Base-by-base conservation (phyloP, 2,329 filamentous ascomycete species). In the Diaporthe destruens region DNA sequence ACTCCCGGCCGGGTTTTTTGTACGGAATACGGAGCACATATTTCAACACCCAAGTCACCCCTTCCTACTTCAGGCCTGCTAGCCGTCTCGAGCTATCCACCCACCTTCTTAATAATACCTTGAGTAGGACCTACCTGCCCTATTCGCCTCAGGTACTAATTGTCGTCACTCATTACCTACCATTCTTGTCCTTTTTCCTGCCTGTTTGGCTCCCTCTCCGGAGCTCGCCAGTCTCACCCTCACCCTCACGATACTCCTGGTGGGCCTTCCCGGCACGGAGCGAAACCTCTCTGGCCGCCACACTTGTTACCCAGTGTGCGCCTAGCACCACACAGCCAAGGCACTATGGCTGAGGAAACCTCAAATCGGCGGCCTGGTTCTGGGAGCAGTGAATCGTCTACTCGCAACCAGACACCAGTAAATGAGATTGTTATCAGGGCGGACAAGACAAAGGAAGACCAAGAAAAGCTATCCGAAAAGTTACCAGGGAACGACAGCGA, bases 311-410 rank as follows among this genome's bases (percentile, higher is more conserved):
- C 47, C 59, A 42, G 71, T 71, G 59, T 34, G 42, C 39, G n/a
- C 16, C 16, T 12, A 32, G 39, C n/a, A 29, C 29, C 55, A 32
- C 63, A 47, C 63, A 72, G 51, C 54, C 42, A 59, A 59, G 67
- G 42, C 65, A 66, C n/a, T 29, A 74, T 74, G 72, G 72, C 72
- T 20, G 72, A 59, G 25, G 36, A 69, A 47, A 44, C 36, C 11
- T 36, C 65, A 47, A 55, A 69, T 36, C 59, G 49, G 16, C 65
- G 39, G 34, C 51, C 56, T 8, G 36, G 47, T 47, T 29, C 61
- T 20, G 61, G 34, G 6, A 32, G 20, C 20, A 57, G 63, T 11
- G 57, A 54, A 23, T 47, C 39, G 29, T 59, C 34, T 4, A 39
- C 36, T 44, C 47, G 65, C 25, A 49, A 36, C 34, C 39, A 49